These are phyloP conservation scores for Alternaria dauci DNA, from an alignment of 2,329 filamentous ascomycete genomes.

Conservation along the genomic window DNA sequence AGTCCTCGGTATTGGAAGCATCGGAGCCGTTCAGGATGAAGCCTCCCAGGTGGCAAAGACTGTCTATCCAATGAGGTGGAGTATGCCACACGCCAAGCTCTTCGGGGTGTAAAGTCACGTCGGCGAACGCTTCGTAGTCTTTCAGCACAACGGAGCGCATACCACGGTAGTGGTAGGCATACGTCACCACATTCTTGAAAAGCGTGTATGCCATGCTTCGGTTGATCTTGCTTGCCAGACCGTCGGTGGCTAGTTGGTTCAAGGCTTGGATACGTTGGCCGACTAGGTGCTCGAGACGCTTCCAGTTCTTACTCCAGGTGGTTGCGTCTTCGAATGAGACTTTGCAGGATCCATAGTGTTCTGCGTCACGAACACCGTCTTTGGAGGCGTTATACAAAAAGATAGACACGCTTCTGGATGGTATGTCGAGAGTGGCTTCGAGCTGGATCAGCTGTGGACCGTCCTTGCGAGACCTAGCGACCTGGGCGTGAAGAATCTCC, in stretches of 20 bases:
- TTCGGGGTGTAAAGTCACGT: background rate
- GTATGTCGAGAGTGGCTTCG: slow-evolving; percentile 15
- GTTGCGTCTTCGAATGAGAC: slow-evolving; percentile 14
- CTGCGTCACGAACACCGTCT: background rate
- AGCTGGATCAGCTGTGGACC: slow-evolving; percentile 12
- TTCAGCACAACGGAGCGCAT: slow-evolving; percentile 34
- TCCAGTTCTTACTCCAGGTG: slow-evolving; percentile 25
- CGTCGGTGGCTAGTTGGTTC: slow-evolving; percentile 15
- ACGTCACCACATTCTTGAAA: slow-evolving; percentile 33
- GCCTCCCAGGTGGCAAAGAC: slow-evolving; percentile 2
- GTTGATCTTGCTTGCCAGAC: slow-evolving; percentile 23
- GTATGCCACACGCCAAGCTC: slow-evolving; percentile 1
- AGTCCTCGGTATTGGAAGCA: slow-evolving; percentile 2
- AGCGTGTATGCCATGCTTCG: slow-evolving; percentile 33
- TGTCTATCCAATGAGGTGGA: slow-evolving; percentile 3
- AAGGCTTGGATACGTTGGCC: slow-evolving; percentile 26
- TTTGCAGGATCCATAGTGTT: slow-evolving; percentile 15
- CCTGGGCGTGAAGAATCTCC: slow-evolving; percentile 43
- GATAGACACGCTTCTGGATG: slow-evolving; percentile 10
- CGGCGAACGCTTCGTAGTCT: slow-evolving; percentile 27
- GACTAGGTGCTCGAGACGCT: slow-evolving; percentile 26
- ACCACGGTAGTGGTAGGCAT: slow-evolving; percentile 29
- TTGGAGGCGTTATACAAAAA: slow-evolving; percentile 17
- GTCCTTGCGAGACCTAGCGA: slow-evolving; percentile 11
- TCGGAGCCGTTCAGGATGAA: slow-evolving; percentile 4